Percentiles rank a stretch among this genome's conserved stretches.
phyloP scores from a whole-genome alignment of 164 flowering plant genomes.

The Santalum album region DNA sequence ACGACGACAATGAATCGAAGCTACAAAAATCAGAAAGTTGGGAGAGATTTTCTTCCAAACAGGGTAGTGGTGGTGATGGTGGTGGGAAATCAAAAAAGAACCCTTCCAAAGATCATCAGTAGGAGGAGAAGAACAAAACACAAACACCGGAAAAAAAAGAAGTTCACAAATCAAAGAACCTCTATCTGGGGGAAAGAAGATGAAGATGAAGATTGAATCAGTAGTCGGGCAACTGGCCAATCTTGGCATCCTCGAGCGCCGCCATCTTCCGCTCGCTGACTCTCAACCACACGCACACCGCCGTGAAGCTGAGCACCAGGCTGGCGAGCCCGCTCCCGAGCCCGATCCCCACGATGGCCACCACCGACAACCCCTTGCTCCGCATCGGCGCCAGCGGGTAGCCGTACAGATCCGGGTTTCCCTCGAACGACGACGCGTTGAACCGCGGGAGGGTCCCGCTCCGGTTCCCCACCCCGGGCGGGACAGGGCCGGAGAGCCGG shows the following conservation, averaged over 20 bases:
- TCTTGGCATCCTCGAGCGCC: constrained; percentile 58
- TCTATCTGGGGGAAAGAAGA: no score
- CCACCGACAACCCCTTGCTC: constrained; percentile 46
- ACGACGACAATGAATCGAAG: no score
- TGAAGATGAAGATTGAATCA: constrained; percentile 14
- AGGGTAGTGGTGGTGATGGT: no score
- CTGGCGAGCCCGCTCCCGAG: constrained; percentile 88
- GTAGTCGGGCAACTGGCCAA: constrained; percentile 82
- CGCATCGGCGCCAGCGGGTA: constrained; percentile 63
- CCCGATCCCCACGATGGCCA: constrained; percentile 89
- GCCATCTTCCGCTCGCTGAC: constrained; percentile 59
- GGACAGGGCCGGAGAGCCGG: constrained; percentile 61
- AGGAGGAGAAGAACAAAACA: no score
- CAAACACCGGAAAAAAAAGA: no score
- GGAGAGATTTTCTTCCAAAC: no score
- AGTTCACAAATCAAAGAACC: no score
- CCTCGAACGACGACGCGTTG: constrained; percentile 62
- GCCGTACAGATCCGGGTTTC: constrained; percentile 79
- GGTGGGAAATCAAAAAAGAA: no score
- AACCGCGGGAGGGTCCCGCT: constrained; percentile 54
- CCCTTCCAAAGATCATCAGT: no score
- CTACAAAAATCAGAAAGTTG: no score
- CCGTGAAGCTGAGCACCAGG: constrained; percentile 75
- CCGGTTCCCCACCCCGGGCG: constrained; percentile 50
- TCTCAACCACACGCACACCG: constrained; percentile 87